Percentiles rank a stretch among this genome's conserved stretches.
Evolutionary conservation across 352 stramenopile species (phyloP).

Genomic region (Phytophthora colocasiae): DNA sequence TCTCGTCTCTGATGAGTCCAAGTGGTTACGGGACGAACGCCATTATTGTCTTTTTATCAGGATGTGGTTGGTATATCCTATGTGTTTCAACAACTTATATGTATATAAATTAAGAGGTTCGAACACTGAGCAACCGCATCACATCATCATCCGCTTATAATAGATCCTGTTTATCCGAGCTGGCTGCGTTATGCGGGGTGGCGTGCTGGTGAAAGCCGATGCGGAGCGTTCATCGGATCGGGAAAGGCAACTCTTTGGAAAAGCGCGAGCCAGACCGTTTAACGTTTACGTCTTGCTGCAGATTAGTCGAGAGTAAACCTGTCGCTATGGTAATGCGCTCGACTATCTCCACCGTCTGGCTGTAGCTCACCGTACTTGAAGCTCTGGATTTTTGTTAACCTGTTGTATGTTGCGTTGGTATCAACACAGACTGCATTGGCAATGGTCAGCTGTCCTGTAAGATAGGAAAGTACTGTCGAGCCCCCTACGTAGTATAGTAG

Average conservation of each 20-base stretch:
- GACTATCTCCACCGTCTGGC: constrained; percentile 10
- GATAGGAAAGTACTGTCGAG: too few relatives aligned
- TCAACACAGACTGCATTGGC: not conserved
- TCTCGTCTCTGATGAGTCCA: constrained; percentile 26
- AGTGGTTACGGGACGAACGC: not conserved
- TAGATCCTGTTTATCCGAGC: constrained; percentile 14
- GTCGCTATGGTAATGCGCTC: not conserved
- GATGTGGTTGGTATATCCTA: not conserved
- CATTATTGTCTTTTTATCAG: not conserved
- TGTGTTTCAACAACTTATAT: too few relatives aligned
- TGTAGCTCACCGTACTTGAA: constrained; percentile 11
- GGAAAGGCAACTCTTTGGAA: constrained; percentile 23
- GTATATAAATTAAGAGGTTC: too few relatives aligned
- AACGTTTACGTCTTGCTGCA: constrained; percentile 24
- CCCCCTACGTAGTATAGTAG: too few relatives aligned
- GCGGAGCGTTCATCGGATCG: constrained; percentile 27
- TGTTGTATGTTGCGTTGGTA: not conserved
- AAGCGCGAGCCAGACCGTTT: constrained; percentile 3
- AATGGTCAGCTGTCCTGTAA: not conserved
- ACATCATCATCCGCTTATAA: not conserved
- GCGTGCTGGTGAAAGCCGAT: constrained; percentile 33
- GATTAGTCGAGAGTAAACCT: constrained; percentile 27
- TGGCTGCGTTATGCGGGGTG: constrained; percentile 22
- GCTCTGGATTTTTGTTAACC: constrained; percentile 12
- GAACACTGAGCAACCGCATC: too few relatives aligned